Base-by-base conservation (phyloP, 306 rosid species). In the Rosa multiflora region DNA sequence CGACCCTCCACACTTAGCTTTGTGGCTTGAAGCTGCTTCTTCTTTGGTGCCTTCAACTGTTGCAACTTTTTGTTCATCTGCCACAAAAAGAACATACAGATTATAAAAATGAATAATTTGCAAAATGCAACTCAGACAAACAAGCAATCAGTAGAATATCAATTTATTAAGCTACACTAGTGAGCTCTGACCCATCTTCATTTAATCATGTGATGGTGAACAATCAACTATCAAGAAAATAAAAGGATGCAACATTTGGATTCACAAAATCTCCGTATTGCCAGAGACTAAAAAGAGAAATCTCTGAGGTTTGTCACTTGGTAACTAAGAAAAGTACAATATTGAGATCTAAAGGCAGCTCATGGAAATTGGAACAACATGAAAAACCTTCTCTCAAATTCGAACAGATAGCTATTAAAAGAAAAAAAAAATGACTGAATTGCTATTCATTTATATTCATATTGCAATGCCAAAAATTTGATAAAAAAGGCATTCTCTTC, bases 31-130 rank as follows among this genome's bases (percentile, higher is more conserved):
- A 96, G 98, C 84, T 89, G 96, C 88, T 74, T 96, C 89, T 93
- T 96, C 79, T 93, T 93, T 0, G 99, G 99, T 29, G 96, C 98
- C 84, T 94, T 93, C 82, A 96, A 85, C 81, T 96, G 97, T 89
- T 96, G 99, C 82, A 96, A 87, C 86, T 96, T 96, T 87, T 86
- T 93, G 77, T 93, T 96, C 99, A 96, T 96, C 98, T 96, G 91
- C 81, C 81, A 74, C 67, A 29, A 52, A 63, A 4, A 61, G 47
- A 47, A 35, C 39, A 61, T 4, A 62, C 11, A 8, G 64, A 58
- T 46, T 17, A 11, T 6, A 43, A 29, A 37, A 46, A 10, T 61
- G 32, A 9, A 46, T 53, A 61, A 17, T 43, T 75, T 5, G n/a
- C 42, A 21, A 52, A 67, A 17, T 49, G 9, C 75, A 20, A 18